Evolutionary conservation across 129 eudicot species (phyloP).

Genomic region (Centrapalus pauciflorus): DNA sequence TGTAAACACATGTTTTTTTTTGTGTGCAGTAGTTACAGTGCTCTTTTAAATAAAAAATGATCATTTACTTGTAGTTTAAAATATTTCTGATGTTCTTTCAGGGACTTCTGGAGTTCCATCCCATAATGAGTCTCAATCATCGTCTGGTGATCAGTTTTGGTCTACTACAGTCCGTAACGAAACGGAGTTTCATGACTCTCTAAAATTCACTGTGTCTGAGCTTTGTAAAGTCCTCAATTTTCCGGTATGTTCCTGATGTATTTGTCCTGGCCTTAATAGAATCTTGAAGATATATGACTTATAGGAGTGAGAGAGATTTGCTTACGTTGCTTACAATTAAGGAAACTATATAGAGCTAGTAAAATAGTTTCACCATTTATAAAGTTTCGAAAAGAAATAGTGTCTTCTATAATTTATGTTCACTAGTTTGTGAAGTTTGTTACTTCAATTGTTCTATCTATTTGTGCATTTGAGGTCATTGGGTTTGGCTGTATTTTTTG

Average conservation of each 20-base stretch:
- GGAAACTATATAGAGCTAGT: neutral
- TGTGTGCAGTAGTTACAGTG: neutral
- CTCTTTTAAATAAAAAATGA: no score
- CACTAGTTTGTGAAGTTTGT: neutral
- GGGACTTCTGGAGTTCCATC: constrained; percentile 29
- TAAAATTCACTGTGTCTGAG: constrained; percentile 39
- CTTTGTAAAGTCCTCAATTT: constrained; percentile 51
- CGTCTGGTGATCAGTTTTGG: constrained; percentile 18
- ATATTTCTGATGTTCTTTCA: constrained; percentile 22
- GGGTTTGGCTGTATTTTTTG: neutral
- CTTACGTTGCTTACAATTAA: neutral
- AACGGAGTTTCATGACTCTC: constrained; percentile 22
- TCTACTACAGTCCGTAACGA: constrained; percentile 14
- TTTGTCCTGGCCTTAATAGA: neutral
- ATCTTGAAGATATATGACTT: no score
- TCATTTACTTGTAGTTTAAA: neutral
- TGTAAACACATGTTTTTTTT: neutral
- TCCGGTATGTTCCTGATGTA: constrained; percentile 45
- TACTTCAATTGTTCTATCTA: neutral
- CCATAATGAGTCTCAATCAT: constrained; percentile 22
- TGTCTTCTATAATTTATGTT: neutral
- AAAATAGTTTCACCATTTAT: neutral
- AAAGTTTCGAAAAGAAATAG: neutral
- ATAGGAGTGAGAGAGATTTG: neutral
- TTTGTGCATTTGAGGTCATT: neutral